Evolutionary conservation across 2,329 filamentous ascomycete species (phyloP), one percentile per base, ranked within the genome.

Genomic region (Penicillium sp.): DNA sequence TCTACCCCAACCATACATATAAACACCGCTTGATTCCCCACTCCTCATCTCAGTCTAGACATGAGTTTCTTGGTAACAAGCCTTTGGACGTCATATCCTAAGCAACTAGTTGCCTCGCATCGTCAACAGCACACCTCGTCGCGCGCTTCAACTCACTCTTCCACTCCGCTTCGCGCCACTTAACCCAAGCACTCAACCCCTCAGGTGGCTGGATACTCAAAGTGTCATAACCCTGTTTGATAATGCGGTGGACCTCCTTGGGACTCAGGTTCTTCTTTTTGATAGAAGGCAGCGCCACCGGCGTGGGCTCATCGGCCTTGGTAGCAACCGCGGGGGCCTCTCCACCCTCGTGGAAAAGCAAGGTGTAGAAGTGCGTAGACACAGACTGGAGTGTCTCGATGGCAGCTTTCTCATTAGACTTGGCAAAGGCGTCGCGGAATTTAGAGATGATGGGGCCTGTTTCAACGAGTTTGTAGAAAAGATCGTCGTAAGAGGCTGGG

Each of bases 391-490:
- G 80, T 1, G 90, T 95, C 45, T 90, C 88, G 66, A 97, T 94
- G 3, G 90, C 88, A 67, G 86, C 89, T 43, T 82, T 58, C 38
- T 67, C 59, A 4, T 66, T 68, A 32, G 59, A 48, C 49, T 51
- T 45, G 4, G 54, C 54, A 38, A 59, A 97, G 9, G 84, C 87
- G 58, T 92, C 85, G 39, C 90, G 85, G 75, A 97, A 96, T 67
- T 90, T 91, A 31, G 82, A 77, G 21, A 97, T 81, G 11, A 90
- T 83, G 45, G 96, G 90, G 10, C 92, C 91, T 2, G 88, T 89
- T 74, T 99, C 94, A 24, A 97, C 92, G 2, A 97, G 83, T 75
- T 99, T 99, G 83, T 99, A 99, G 76, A 99, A 97, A 0, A 99
- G 81, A 67, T 99, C 94, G 66, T 99, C 94, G 72, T 97, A 97